A percentile compares a stretch with the other conserved stretches of the same genome.
phyloP scores from a whole-genome alignment of 768 basidiomycete genomes.

The Lactifluus hygrophoroides region DNA sequence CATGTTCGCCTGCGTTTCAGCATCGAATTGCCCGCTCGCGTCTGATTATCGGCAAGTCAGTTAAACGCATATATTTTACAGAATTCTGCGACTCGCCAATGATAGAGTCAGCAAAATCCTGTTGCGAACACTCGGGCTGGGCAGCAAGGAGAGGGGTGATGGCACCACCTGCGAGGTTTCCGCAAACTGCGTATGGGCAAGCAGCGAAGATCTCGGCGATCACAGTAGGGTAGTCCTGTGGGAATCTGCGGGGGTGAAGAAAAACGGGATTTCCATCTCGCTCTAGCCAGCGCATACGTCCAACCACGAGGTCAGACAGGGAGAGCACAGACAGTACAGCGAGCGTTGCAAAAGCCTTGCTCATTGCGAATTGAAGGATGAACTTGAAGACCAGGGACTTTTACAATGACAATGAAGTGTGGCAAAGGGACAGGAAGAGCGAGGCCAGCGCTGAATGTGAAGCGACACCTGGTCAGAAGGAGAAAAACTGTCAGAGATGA shows the following conservation, averaged over 20 bases:
- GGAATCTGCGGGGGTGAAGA: slow-evolving; percentile 46
- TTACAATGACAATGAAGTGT: slow-evolving; percentile 17
- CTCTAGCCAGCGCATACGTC: slow-evolving; percentile 42
- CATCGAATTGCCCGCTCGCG: slow-evolving; percentile 44
- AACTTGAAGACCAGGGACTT: not conserved
- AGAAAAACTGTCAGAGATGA: slow-evolving; percentile 21
- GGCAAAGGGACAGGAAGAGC: slow-evolving; percentile 22
- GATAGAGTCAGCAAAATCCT: slow-evolving; percentile 48
- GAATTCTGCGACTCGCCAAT: slow-evolving; percentile 34
- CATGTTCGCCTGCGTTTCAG: slow-evolving; percentile 42
- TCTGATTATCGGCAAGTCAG: slow-evolving; percentile 27
- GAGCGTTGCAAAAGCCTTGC: slow-evolving; percentile 18
- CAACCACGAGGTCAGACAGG: slow-evolving; percentile 21
- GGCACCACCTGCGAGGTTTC: slow-evolving; percentile 39
- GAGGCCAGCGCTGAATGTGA: slow-evolving; percentile 21
- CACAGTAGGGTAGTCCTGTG: slow-evolving; percentile 41
- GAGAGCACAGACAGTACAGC: slow-evolving; percentile 20
- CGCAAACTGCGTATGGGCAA: slow-evolving; percentile 43
- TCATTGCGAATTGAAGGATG: not conserved
- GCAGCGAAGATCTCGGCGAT: slow-evolving; percentile 38
- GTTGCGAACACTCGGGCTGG: slow-evolving; percentile 46
- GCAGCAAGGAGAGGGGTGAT: slow-evolving; percentile 45
- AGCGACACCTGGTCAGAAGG: slow-evolving; percentile 41
- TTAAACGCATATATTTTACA: not conserved
- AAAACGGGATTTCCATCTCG: slow-evolving; percentile 37